phyloP scores from a whole-genome alignment of 441 rosid species.

The Biscutella laevigata region DNA sequence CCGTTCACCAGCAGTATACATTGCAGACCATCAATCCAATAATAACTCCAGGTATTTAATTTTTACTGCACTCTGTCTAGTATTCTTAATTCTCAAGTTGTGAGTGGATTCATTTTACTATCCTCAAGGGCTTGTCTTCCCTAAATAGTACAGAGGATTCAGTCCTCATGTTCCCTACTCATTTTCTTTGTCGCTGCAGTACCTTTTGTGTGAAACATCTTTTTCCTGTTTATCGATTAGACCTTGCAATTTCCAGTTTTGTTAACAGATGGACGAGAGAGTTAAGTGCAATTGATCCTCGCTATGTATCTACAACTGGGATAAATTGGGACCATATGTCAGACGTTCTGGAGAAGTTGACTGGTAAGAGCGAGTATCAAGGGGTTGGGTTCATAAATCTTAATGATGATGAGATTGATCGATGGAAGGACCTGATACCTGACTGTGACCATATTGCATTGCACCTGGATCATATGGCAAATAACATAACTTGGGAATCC shows the following conservation, averaged over 20 bases:
- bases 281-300: conserved; percentile 32
- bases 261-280: too few species aligned
- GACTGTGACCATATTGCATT: conserved; percentile 52
- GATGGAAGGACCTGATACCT: conserved; percentile 42
- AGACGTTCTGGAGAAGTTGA: conserved; percentile 38
- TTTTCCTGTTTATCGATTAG: too few species aligned
- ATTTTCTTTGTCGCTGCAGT: too few species aligned
- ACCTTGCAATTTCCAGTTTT: too few species aligned
- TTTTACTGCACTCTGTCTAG: too few species aligned
- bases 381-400: conserved; percentile 74
- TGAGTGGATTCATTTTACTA: too few species aligned
- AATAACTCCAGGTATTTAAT: too few species aligned
- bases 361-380: conserved; percentile 39
- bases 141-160: too few species aligned
- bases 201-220: too few species aligned
- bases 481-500: conserved; percentile 63
- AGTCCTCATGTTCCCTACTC: too few species aligned
- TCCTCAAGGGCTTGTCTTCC: too few species aligned
- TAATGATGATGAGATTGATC: conserved; percentile 44
- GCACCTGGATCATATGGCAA: conserved; percentile 34
- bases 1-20: conserved; percentile 15
- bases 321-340: conserved; percentile 59
- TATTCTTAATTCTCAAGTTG: too few species aligned
- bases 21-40: conserved; percentile 6
- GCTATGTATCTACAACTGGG: conserved; percentile 44